Conservation (phyloP, 768 basidiomycete genomes). For the Tremella mesenterica region DNA sequence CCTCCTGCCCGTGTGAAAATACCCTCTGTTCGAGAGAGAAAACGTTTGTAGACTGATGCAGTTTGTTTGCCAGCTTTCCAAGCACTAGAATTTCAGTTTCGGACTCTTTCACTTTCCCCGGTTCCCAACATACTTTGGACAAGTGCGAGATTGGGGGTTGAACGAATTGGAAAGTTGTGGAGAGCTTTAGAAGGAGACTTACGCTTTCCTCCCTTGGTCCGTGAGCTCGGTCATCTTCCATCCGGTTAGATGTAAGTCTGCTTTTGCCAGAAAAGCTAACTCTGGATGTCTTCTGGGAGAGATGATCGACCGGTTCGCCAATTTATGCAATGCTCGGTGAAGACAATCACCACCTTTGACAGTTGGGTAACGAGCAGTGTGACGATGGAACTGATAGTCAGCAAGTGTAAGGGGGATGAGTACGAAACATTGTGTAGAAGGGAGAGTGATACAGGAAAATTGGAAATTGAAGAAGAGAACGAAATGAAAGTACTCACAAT, state of each 20-base stretch:
- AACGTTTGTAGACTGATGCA: constrained; percentile 12
- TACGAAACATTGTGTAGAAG: not conserved
- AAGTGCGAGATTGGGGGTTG: too few relatives aligned
- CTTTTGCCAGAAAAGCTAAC: constrained; percentile 26
- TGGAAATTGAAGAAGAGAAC: not conserved
- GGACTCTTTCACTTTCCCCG: too few relatives aligned
- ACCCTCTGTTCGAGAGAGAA: constrained; percentile 10
- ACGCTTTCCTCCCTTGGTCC: constrained; percentile 36
- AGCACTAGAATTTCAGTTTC: constrained; percentile 18
- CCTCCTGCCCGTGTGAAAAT: constrained; percentile 29
- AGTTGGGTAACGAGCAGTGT: constrained; percentile 36
- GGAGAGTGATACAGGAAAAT: not conserved
- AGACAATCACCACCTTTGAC: constrained; percentile 12
- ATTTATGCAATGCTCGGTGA: constrained; percentile 19
- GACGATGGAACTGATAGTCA: constrained; percentile 31
- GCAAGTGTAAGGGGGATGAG: not conserved
- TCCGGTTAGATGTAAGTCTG: constrained; percentile 25
- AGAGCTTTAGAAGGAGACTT: constrained; percentile 10
- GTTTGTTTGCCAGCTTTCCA: constrained; percentile 28
- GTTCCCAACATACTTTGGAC: too few relatives aligned
- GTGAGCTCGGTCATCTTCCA: constrained; percentile 31
- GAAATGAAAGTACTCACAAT: constrained; percentile 18
- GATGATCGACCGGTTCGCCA: constrained; percentile 15
- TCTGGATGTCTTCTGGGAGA: constrained; percentile 25
- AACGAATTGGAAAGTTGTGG: not conserved